These are phyloP conservation scores for Conticribra weissflogii DNA, from an alignment of 108 stramenopile genomes.

Conservation along the genomic window DNA sequence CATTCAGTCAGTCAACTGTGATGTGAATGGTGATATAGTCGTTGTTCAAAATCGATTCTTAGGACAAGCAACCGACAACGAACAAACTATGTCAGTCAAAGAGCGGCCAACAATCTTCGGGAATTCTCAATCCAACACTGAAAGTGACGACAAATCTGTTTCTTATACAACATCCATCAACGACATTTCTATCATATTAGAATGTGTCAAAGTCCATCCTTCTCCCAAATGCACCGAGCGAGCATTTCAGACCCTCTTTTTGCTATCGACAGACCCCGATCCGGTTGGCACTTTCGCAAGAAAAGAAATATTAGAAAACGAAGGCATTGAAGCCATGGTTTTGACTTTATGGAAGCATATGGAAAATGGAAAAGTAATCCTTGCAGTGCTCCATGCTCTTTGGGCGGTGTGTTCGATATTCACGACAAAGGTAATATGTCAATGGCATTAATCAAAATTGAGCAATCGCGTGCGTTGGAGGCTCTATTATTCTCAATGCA, in stretches of 20 bases:
- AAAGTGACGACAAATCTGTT: background rate
- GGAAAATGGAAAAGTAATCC: background rate
- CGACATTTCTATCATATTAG: conserved; percentile 17
- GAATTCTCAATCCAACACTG: background rate
- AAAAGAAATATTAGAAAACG: conserved; percentile 2
- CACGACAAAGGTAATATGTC: conserved; percentile 1
- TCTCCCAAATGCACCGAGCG: conserved; percentile 5
- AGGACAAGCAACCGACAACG: too few species aligned
- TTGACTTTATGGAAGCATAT: conserved; percentile 3
- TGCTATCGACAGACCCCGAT: conserved; percentile 16
- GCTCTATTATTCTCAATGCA: conserved; percentile 3
- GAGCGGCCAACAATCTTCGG: background rate
- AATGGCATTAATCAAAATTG: background rate
- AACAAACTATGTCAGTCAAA: background rate
- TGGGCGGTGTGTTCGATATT: conserved; percentile 18
- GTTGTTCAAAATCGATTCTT: too few species aligned
- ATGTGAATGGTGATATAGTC: too few species aligned
- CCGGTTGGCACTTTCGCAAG: conserved; percentile 15
- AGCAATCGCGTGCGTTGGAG: conserved; percentile 1
- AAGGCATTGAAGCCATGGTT: conserved; percentile 2
- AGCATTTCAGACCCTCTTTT: conserved; percentile 24
- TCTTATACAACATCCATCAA: conserved; percentile 11
- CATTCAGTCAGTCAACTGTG: too few species aligned
- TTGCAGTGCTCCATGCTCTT: conserved; percentile 19
- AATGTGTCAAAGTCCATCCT: conserved; percentile 13